Percentiles rank a stretch among this genome's conserved stretches.
Conservation (phyloP, 495 filamentous ascomycete genomes). For the Daldinia vernicosa region DNA sequence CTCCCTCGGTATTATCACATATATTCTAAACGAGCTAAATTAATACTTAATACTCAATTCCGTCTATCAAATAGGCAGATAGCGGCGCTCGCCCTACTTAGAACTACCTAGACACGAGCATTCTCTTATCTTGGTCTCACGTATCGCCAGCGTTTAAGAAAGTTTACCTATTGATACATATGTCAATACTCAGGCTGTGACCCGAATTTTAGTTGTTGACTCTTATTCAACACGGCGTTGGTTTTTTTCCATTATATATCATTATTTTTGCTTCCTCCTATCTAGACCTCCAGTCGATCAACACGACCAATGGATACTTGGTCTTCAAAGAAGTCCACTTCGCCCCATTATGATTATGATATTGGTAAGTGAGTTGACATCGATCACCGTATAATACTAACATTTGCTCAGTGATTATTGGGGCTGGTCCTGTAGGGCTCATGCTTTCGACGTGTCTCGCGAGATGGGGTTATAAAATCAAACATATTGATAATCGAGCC, state of each 20-base stretch:
- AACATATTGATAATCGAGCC: slow-evolving; percentile 75
- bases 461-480: slow-evolving; percentile 74
- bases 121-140: background rate
- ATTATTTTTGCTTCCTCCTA: background rate
- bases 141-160: background rate
- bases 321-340: slow-evolving; percentile 18
- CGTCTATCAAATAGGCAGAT: background rate
- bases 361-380: slow-evolving; percentile 36
- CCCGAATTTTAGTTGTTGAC: background rate
- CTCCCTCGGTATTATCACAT: slow-evolving; percentile 9
- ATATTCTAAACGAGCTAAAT: slow-evolving; percentile 21
- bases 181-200: background rate
- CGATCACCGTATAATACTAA: slow-evolving; percentile 18
- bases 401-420: slow-evolving; percentile 71
- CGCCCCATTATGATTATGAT: slow-evolving; percentile 46
- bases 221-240: background rate
- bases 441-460: slow-evolving; percentile 83
- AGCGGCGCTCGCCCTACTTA: background rate
- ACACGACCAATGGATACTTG: slow-evolving; percentile 26
- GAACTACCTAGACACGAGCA: background rate
- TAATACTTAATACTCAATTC: slow-evolving; percentile 12
- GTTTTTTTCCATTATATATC: background rate
- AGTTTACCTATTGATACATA: background rate
- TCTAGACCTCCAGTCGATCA: background rate
- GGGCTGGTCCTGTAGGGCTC: slow-evolving; percentile 88